Evolutionary conservation across 106 monocot genomes (phyloP).

Genomic region (Ottelia alismoides): DNA sequence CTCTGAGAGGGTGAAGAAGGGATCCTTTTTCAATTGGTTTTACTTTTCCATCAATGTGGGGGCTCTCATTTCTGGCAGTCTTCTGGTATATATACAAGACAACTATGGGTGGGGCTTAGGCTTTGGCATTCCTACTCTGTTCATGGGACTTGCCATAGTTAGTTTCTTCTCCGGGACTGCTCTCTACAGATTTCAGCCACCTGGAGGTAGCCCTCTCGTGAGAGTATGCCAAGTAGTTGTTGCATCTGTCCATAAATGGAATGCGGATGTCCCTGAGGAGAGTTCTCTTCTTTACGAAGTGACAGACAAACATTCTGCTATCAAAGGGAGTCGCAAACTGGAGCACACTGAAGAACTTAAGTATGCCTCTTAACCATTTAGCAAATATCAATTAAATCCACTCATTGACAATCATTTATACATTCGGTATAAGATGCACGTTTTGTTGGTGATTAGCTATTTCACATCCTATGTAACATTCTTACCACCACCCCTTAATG

Average conservation of each 20-base stretch:
- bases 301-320: slow-evolving; percentile 53
- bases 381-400: no score
- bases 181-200: slow-evolving; percentile 74
- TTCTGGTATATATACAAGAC: slow-evolving; percentile 89
- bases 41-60: slow-evolving; percentile 91
- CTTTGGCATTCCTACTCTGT: slow-evolving; percentile 91
- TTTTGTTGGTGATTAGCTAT: no score
- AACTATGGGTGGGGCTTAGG: slow-evolving; percentile 91
- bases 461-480: no score
- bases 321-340: slow-evolving; percentile 80
- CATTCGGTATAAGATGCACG: no score
- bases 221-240: slow-evolving; percentile 82
- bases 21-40: slow-evolving; percentile 96
- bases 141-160: slow-evolving; percentile 71
- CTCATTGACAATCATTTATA: no score
- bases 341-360: slow-evolving; percentile 67
- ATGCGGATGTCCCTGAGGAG: slow-evolving; percentile 38
- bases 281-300: slow-evolving; percentile 61
- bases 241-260: slow-evolving; percentile 63
- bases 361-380: no score
- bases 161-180: slow-evolving; percentile 53
- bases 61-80: slow-evolving; percentile 70
- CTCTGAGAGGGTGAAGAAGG: slow-evolving; percentile 58
- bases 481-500: no score
- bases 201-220: slow-evolving; percentile 78